Percentiles rank a stretch among this genome's conserved stretches.
Evolutionary conservation across 345 rosid genomes (phyloP).

Genomic region (Lagerstroemia speciosa): DNA sequence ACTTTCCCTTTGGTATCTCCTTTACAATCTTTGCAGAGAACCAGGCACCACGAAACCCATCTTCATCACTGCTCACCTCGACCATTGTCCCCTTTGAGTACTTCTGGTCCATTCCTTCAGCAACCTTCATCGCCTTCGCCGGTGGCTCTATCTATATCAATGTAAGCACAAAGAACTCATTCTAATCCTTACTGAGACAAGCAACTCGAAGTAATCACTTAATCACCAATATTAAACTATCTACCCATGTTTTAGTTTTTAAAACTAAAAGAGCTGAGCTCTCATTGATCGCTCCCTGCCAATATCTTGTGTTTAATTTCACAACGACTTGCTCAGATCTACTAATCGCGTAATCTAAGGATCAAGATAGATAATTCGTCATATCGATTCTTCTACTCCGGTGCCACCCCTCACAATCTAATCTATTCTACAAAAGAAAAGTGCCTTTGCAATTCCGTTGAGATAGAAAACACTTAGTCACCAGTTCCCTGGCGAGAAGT

Average conservation of each 20-base stretch:
- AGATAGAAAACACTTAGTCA: too few species aligned
- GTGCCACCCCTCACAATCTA: too few species aligned
- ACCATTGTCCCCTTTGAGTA: conserved; percentile 28
- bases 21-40: conserved; percentile 53
- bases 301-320: too few species aligned
- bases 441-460: too few species aligned
- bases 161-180: not conserved
- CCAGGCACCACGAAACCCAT: conserved; percentile 86
- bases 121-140: conserved; percentile 9
- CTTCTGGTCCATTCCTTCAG: conserved; percentile 4
- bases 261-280: not conserved
- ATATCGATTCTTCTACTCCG: too few species aligned
- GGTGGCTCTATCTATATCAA: conserved; percentile 22
- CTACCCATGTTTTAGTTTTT: not conserved
- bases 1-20: conserved; percentile 35
- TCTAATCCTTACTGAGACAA: not conserved
- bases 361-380: too few species aligned
- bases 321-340: too few species aligned
- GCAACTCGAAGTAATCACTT: not conserved
- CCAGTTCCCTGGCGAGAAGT: too few species aligned
- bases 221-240: not conserved
- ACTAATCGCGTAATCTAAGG: too few species aligned
- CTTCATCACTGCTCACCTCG: conserved; percentile 76
- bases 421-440: too few species aligned
- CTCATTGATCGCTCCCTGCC: too few species aligned